Conservation (phyloP, 1,139 yeast genomes). For the Taphrina pruni region DNA sequence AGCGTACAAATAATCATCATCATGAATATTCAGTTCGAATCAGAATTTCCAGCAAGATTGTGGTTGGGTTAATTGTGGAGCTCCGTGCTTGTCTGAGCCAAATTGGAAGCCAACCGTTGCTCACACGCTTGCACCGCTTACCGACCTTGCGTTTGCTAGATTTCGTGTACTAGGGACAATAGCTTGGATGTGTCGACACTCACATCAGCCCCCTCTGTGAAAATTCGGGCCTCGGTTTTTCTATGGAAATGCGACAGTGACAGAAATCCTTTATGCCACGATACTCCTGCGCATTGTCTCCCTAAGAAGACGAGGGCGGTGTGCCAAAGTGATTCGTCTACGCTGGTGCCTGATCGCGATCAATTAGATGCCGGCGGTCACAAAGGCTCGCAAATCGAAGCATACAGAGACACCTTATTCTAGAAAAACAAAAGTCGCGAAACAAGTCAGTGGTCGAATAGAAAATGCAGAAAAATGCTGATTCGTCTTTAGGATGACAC, state of each 20-base stretch:
- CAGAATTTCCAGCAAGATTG: too few relatives aligned
- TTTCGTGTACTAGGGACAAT: too few relatives aligned
- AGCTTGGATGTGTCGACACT: too few relatives aligned
- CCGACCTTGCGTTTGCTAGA: too few relatives aligned
- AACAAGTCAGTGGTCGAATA: not conserved
- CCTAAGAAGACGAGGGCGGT: not conserved
- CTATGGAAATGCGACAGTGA: too few relatives aligned
- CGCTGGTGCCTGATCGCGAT: conserved; percentile 6
- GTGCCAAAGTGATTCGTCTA: not conserved
- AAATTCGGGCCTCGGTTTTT: too few relatives aligned
- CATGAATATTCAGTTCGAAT: too few relatives aligned
- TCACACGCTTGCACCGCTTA: not conserved
- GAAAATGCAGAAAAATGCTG: not conserved
- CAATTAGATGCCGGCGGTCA: conserved; percentile 21
- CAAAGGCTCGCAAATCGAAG: conserved; percentile 13
- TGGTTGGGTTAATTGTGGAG: not conserved
- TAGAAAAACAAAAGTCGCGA: conserved; percentile 2
- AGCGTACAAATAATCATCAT: too few relatives aligned
- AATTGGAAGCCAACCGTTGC: not conserved
- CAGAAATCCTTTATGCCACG: not conserved
- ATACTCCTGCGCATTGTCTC: not conserved
- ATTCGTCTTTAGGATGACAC: not conserved
- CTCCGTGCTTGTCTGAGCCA: not conserved
- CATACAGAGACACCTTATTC: conserved; percentile 21
- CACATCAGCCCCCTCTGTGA: too few relatives aligned